Base-by-base conservation (phyloP, 306 rosid species). In the Trifolium pratense region DNA sequence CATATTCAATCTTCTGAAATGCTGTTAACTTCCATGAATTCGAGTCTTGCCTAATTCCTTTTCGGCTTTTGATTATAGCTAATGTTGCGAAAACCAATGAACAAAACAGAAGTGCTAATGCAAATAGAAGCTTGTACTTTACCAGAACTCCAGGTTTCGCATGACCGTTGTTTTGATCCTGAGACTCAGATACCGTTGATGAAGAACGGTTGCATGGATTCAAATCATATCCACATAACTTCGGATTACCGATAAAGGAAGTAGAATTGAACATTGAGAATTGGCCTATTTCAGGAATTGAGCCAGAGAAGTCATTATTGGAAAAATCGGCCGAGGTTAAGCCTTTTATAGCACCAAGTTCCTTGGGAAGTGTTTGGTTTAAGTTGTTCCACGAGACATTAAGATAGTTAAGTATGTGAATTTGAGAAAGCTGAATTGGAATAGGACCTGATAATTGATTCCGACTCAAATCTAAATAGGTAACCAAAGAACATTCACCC, bases 261-360 rank as follows among this genome's bases (percentile, higher is more conserved):
- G 94, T 81, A 45, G 89, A 81, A 71, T 93, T 93, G 75, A 93
- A 91, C 53, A 87, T 78, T 51, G 68, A 68, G 75, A 78, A 93
- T 42, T 91, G 93, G 0, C 96, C 97, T 18, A 77, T 71, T 64
- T 86, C 87, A 7, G 98, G 98, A 29, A 93, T 46, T 40, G 87
- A 58, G 36, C 98, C 98, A 18, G 97, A 91, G 72, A 93, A 85
- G 80, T 88, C 78, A 18, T 93, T 91, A 81, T 87, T 79, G 26
- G 98, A 91, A 71, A 93, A 91, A 82, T 93, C 98, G 23, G 87
- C 97, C 4, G 89, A 85, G 42, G 96, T 91, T 70, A 93, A 77
- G 67, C 97, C 94, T 73, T 88, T 91, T 76, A 91, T 79, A 55
- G 85, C 52, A 9, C 90, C 96, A 36, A 94, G 74, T 65, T 89